These are phyloP conservation scores for Raffaelea deltoideospora DNA, from an alignment of 2,329 filamentous ascomycete species.

Conservation along the genomic window DNA sequence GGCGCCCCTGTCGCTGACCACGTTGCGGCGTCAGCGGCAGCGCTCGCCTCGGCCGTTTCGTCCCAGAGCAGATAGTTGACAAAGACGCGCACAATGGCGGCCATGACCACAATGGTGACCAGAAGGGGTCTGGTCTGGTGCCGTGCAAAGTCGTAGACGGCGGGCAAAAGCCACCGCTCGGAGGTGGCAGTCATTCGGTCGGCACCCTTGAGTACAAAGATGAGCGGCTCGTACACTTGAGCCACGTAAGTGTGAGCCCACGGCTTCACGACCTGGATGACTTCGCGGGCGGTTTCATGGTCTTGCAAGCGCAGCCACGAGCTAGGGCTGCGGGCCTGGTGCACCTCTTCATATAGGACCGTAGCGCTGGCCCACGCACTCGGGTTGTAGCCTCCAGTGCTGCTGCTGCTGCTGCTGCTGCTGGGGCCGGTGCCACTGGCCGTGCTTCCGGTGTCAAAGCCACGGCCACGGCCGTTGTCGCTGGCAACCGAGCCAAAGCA, in stretches of 20 bases:
- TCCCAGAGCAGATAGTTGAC: conserved; percentile 53
- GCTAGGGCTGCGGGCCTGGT: conserved; percentile 60
- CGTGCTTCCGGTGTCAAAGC: too few species aligned
- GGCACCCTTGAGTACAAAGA: conserved; percentile 56
- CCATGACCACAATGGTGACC: conserved; percentile 44
- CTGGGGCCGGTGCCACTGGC: background rate
- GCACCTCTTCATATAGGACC: conserved; percentile 42
- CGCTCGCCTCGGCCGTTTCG: conserved; percentile 28
- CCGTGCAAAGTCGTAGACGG: conserved; percentile 52
- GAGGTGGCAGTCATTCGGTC: conserved; percentile 43
- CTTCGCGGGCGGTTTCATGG: conserved; percentile 61
- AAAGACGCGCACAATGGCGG: conserved; percentile 51
- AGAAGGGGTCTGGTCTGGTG: conserved; percentile 44
- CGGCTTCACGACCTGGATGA: conserved; percentile 64
- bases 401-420: too few species aligned
- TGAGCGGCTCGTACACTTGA: conserved; percentile 57
- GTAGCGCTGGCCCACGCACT: conserved; percentile 13
- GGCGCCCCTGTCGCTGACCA: too few species aligned
- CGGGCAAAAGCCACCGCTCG: conserved; percentile 35
- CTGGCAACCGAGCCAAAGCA: too few species aligned
- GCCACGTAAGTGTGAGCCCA: conserved; percentile 56
- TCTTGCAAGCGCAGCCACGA: conserved; percentile 68
- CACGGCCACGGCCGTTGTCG: too few species aligned
- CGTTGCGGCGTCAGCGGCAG: too few species aligned
- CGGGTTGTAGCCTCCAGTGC: conserved; percentile 10